A percentile compares a stretch with the other conserved stretches of the same genome.
These are phyloP conservation scores for Arthrobotrys musiformis DNA, from an alignment of 2,329 filamentous ascomycete species.

Conservation along the genomic window DNA sequence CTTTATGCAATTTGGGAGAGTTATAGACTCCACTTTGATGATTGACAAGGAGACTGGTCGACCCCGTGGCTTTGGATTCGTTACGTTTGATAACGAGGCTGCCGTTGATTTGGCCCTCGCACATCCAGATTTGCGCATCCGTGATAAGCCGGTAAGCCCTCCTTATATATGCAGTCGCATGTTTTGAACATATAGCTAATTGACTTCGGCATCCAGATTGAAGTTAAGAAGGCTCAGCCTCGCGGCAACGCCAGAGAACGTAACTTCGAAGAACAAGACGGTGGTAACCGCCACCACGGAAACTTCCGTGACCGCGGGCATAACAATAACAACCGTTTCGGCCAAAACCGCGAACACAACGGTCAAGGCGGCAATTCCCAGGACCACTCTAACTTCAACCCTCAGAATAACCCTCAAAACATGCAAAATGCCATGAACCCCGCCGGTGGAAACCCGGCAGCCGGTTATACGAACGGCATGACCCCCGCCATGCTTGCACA, in stretches of 20 bases:
- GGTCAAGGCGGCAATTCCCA: constrained; percentile 58
- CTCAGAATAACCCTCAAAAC: constrained; percentile 57
- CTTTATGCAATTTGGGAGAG: constrained; percentile 94
- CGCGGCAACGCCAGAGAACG: constrained; percentile 87
- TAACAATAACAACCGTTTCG: constrained; percentile 59
- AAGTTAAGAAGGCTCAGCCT: constrained; percentile 97
- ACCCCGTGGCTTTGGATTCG: constrained; percentile 94
- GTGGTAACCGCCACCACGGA: constrained; percentile 65
- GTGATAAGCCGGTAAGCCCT: constrained; percentile 75
- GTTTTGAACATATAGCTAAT: not conserved
- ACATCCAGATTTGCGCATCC: constrained; percentile 81
- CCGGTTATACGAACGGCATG: constrained; percentile 72
- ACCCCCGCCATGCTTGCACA: constrained; percentile 97
- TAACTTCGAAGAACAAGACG: constrained; percentile 72
- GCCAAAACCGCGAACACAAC: constrained; percentile 29
- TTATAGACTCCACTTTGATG: constrained; percentile 98
- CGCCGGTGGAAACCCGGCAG: constrained; percentile 57
- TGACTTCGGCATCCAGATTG: constrained; percentile 68
- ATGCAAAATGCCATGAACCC: constrained; percentile 56
- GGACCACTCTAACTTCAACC: constrained; percentile 61
- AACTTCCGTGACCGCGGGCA: constrained; percentile 62
- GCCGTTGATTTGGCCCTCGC: constrained; percentile 92
- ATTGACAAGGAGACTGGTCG: constrained; percentile 99
- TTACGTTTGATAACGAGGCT: constrained; percentile 95
- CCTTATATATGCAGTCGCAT: not conserved